These are phyloP conservation scores for Cucumis hystrix DNA, from an alignment of 306 rosid species.

Conservation along the genomic window DNA sequence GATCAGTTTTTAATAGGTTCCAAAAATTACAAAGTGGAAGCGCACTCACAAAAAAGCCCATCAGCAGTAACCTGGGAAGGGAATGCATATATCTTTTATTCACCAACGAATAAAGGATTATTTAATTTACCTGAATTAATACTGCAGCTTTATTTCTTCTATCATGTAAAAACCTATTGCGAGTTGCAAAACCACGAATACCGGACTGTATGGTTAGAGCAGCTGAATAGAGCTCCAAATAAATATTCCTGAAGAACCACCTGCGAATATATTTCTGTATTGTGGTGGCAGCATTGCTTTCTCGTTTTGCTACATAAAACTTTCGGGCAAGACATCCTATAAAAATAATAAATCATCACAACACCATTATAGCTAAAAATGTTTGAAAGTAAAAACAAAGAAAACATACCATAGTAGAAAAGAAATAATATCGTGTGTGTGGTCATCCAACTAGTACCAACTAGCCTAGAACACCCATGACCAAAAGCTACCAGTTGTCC, in stretches of 20 bases:
- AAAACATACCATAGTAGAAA: neutral
- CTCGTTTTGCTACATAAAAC: constrained; percentile 49
- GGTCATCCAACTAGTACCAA: neutral
- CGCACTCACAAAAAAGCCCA: neutral
- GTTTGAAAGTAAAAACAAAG: neutral
- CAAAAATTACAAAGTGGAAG: neutral
- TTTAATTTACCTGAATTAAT: constrained; percentile 53
- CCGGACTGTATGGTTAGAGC: constrained; percentile 48
- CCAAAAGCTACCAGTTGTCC: neutral
- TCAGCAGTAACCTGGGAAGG: neutral
- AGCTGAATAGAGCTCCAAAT: constrained; percentile 40
- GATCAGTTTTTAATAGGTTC: neutral
- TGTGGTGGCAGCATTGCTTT: constrained; percentile 49
- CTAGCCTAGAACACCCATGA: neutral
- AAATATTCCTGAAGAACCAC: constrained; percentile 36
- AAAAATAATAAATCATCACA: constrained; percentile 3
- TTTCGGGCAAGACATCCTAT: constrained; percentile 61
- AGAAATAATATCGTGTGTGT: neutral
- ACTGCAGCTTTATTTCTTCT: constrained; percentile 74
- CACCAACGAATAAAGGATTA: neutral
- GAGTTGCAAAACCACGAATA: constrained; percentile 57
- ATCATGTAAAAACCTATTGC: constrained; percentile 39
- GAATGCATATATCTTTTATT: neutral
- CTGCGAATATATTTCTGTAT: constrained; percentile 57
- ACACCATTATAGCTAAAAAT: neutral